A percentile compares a stretch with the other conserved stretches of the same genome.
phyloP scores from a whole-genome alignment of 2,329 filamentous ascomycete species.

The Monosporascus sp. region DNA sequence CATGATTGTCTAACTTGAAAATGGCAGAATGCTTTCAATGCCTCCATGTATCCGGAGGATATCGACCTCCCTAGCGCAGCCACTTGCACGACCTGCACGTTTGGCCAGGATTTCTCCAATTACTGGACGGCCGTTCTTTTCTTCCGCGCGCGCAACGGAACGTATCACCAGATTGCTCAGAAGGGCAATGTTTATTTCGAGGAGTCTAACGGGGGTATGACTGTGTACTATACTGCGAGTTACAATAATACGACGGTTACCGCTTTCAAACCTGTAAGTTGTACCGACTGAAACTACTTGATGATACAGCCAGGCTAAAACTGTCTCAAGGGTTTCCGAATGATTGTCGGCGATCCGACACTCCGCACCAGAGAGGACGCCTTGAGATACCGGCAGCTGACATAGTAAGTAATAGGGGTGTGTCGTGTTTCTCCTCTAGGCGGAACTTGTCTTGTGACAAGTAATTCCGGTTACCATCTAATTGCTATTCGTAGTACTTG shows the following conservation, averaged over 20 bases:
- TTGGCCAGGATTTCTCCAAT: slow-evolving; percentile 36
- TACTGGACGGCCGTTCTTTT: slow-evolving; percentile 37
- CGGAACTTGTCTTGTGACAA: background rate
- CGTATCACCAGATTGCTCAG: slow-evolving; percentile 23
- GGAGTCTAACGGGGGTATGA: slow-evolving; percentile 32
- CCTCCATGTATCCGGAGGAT: slow-evolving; percentile 19
- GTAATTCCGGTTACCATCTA: background rate
- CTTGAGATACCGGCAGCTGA: slow-evolving; percentile 33
- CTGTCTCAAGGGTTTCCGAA: slow-evolving; percentile 30
- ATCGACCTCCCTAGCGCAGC: slow-evolving; percentile 24
- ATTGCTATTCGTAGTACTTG: slow-evolving; percentile 20
- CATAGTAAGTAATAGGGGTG: slow-evolving; percentile 19
- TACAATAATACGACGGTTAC: slow-evolving; percentile 26
- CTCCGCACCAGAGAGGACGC: slow-evolving; percentile 27
- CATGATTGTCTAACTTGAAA: background rate
- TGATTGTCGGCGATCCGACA: slow-evolving; percentile 34
- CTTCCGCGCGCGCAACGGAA: slow-evolving; percentile 33
- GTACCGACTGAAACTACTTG: background rate
- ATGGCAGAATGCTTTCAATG: slow-evolving; percentile 25
- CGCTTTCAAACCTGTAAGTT: slow-evolving; percentile 33
- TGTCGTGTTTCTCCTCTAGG: background rate
- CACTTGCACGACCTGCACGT: slow-evolving; percentile 37
- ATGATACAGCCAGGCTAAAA: no score
- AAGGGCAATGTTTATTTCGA: slow-evolving; percentile 24
- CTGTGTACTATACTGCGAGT: slow-evolving; percentile 4